Conservation (phyloP, 768 basidiomycete genomes). For the Suillus sp. region DNA sequence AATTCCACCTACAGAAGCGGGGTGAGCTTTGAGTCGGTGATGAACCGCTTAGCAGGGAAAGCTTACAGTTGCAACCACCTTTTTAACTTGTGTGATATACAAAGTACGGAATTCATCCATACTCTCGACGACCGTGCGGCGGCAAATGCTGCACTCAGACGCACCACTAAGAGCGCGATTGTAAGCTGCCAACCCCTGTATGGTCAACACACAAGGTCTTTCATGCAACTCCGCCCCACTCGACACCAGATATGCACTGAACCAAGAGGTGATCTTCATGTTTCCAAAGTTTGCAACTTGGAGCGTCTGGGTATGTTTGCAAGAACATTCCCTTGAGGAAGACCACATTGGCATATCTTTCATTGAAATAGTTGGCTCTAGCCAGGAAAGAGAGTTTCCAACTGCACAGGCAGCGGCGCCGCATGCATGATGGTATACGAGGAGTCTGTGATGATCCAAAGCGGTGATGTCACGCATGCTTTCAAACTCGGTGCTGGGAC, state of each 20-base stretch:
- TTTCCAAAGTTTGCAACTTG: not conserved
- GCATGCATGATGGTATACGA: constrained; percentile 44
- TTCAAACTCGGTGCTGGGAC: constrained; percentile 25
- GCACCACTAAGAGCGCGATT: not conserved
- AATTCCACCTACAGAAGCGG: constrained; percentile 9
- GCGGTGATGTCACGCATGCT: constrained; percentile 46
- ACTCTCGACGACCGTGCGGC: not conserved
- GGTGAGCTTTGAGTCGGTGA: constrained; percentile 10
- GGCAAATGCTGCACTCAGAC: not conserved
- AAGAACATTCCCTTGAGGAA: no score
- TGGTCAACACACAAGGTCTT: constrained; percentile 8
- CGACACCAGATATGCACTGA: constrained; percentile 1
- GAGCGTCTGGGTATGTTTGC: not conserved
- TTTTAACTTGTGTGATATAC: constrained; percentile 6
- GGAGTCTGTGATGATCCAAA: constrained; percentile 42
- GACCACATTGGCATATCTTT: no score
- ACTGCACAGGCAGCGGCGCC: constrained; percentile 21
- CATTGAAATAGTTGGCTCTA: not conserved
- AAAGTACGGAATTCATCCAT: constrained; percentile 2
- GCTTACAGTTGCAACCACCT: constrained; percentile 14
- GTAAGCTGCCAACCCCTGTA: not conserved
- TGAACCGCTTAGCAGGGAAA: no score
- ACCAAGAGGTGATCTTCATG: not conserved
- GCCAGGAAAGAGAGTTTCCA: not conserved
- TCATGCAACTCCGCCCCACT: constrained; percentile 5